phyloP scores from a whole-genome alignment of 2,329 filamentous ascomycete genomes.

The Cryphonectria nitschkei region DNA sequence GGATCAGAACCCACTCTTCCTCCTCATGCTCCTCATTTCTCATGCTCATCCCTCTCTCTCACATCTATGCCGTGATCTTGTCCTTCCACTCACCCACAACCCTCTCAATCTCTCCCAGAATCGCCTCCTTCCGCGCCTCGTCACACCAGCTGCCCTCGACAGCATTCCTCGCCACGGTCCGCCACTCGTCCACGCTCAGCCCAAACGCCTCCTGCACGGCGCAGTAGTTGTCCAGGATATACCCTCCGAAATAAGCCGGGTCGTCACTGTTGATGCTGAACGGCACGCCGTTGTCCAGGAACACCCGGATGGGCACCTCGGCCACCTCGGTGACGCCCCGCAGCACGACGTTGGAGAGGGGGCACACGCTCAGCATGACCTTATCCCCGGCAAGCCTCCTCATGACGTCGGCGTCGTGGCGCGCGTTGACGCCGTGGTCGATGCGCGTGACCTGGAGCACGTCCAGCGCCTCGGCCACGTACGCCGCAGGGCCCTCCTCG shows the following conservation, averaged over 20 bases:
- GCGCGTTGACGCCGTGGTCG: conserved; percentile 73
- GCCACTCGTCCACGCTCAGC: conserved; percentile 69
- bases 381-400: conserved; percentile 58
- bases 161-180: conserved; percentile 60
- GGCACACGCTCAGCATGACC: conserved; percentile 72
- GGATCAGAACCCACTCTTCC: background rate
- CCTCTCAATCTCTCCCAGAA: conserved; percentile 52
- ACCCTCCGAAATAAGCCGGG: conserved; percentile 76
- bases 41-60: background rate
- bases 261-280: conserved; percentile 79
- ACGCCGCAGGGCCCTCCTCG: conserved; percentile 72
- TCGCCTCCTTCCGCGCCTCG: conserved; percentile 61
- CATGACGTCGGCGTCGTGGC: conserved; percentile 63
- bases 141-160: conserved; percentile 73
- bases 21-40: too few species aligned
- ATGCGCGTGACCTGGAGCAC: conserved; percentile 66
- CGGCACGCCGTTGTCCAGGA: conserved; percentile 65
- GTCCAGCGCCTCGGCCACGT: conserved; percentile 67
- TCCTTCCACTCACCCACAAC: conserved; percentile 37
- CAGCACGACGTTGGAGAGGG: conserved; percentile 71
- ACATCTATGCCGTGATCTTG: conserved; percentile 23
- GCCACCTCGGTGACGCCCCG: conserved; percentile 56
- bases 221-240: conserved; percentile 75
- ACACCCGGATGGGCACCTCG: conserved; percentile 63
- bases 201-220: conserved; percentile 74